Evolutionary conservation across 306 rosid species (phyloP).

Genomic region (Vigna trinervia): DNA sequence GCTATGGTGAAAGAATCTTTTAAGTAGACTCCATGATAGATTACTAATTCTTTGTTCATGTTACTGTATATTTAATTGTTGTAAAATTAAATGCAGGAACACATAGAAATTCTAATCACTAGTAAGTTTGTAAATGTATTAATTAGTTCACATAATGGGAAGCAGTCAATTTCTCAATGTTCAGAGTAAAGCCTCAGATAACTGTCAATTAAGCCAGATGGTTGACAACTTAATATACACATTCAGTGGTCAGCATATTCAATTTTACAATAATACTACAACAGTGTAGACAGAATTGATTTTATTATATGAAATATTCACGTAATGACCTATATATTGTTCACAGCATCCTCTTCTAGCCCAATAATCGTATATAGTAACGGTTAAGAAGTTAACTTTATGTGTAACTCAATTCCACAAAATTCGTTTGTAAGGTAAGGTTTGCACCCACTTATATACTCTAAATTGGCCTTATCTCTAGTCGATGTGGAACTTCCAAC

Average conservation of each 20-base stretch:
- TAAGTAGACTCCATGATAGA: conserved; percentile 31
- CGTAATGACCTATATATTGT: conserved; percentile 14
- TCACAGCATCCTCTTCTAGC: conserved; percentile 34
- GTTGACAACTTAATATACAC: conserved; percentile 20
- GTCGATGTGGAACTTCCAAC: no score
- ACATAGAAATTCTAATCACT: conserved; percentile 5
- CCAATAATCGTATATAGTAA: conserved; percentile 28
- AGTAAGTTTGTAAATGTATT: conserved; percentile 7
- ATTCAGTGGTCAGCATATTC: conserved; percentile 31
- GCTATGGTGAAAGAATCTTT: conserved; percentile 13
- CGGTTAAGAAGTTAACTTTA: no score
- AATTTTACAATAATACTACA: conserved; percentile 16
- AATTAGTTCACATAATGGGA: conserved; percentile 14
- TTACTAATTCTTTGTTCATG: conserved; percentile 11
- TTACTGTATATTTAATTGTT: conserved; percentile 20
- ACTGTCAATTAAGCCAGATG: conserved; percentile 25
- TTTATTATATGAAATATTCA: conserved; percentile 8
- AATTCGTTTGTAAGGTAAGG: no score
- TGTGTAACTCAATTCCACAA: no score
- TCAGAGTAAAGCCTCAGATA: conserved; percentile 10
- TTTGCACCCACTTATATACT: no score
- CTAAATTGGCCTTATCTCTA: no score
- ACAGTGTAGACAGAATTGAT: conserved; percentile 19
- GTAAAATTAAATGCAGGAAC: conserved; percentile 28
- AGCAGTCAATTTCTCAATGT: neutral